Percentiles rank a stretch among this genome's conserved stretches.
Evolutionary conservation across 2,329 filamentous ascomycete species (phyloP).

Genomic region (Aureobasidium sp.): DNA sequence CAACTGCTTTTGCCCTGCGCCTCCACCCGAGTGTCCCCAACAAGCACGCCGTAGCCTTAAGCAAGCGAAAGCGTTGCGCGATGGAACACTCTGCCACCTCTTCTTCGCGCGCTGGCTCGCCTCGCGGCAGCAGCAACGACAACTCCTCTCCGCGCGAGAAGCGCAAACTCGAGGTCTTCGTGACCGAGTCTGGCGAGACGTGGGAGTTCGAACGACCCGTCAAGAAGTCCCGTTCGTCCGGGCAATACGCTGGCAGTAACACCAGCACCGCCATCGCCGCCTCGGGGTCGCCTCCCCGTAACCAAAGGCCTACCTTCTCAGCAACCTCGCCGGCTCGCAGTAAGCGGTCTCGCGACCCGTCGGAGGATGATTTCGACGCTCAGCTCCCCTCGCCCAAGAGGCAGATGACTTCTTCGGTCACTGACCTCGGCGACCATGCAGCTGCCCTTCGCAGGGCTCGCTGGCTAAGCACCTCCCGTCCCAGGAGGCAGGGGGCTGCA

Average conservation of each 20-base stretch:
- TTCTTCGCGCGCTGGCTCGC: slow-evolving; percentile 2
- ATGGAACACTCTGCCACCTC: slow-evolving; percentile 9
- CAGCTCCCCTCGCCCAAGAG: slow-evolving; percentile 11
- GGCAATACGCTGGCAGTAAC: not conserved
- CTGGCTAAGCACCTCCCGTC: slow-evolving; percentile 2
- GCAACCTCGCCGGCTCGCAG: not conserved
- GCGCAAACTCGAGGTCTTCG: slow-evolving; percentile 5
- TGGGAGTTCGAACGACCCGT: slow-evolving; percentile 9
- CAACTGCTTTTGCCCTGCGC: slow-evolving; percentile 7
- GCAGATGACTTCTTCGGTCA: slow-evolving; percentile 13
- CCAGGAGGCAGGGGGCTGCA: slow-evolving; percentile 1
- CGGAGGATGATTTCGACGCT: slow-evolving; percentile 1
- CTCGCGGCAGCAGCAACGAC: slow-evolving; percentile 8
- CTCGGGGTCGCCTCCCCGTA: slow-evolving; percentile 1
- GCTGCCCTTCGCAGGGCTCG: slow-evolving; percentile 1
- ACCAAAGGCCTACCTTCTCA: slow-evolving; percentile 1
- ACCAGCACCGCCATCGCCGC: not conserved
- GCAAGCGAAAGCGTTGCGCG: slow-evolving; percentile 11
- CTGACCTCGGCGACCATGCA: slow-evolving; percentile 1
- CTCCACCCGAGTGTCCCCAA: not conserved
- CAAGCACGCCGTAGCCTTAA: slow-evolving; percentile 13
- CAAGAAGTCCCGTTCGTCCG: slow-evolving; percentile 11
- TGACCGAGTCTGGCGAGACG: slow-evolving; percentile 5
- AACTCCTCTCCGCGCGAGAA: slow-evolving; percentile 1
- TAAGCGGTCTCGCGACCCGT: slow-evolving; percentile 13